Evolutionary conservation across 2,329 filamentous ascomycete species (phyloP), one percentile per base, ranked within the genome.

Genomic region (Volutella citrinella): DNA sequence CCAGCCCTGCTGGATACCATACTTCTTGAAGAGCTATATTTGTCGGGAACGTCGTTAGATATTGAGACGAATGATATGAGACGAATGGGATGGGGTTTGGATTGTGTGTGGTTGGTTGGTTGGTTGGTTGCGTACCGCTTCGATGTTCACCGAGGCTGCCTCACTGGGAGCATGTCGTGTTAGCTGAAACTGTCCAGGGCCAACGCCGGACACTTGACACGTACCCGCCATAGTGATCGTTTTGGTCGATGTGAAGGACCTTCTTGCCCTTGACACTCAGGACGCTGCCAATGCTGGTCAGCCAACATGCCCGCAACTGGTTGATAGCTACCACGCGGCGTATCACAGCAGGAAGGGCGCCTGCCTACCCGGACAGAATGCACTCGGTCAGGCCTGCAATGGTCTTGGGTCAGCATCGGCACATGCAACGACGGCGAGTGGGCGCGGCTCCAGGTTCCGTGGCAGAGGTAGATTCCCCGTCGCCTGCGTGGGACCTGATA

Each of bases 211-310:
- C 27, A 41, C 8, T 11, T 15, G 12, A 28, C 19, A 75, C 85
- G 57, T 72, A 95, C 90, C 88, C 93, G 78, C 93, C 93, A 61
- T 96, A 97, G 74, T 97, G 90, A 65, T 95, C 88, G 64, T 97
- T 97, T 62, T 90, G 84, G 71, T 97, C 93, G 64, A 98, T 95
- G 73, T 98, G 93, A 49, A 98, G 79, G 60, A 98, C 93, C 75
- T 97, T 97, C 77, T 95, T 91, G 66, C 91, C 91, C 76, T 97
- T 96, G 57, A 97, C 91, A 72, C 89, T 95, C 62, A 97, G 73
- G 43, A 98, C 90, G 68, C 90, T 62, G 34, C 42, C 8, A 22
- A 9, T 9, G 20, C 9, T 22, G 8, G 20, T 36, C 20, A n/a
- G 20, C 20, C 20, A 22, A 12, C 20, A 22, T 22, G n/a, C n/a